phyloP scores from a whole-genome alignment of 1,284 basidiomycete species.

The Sparassis latifolia region DNA sequence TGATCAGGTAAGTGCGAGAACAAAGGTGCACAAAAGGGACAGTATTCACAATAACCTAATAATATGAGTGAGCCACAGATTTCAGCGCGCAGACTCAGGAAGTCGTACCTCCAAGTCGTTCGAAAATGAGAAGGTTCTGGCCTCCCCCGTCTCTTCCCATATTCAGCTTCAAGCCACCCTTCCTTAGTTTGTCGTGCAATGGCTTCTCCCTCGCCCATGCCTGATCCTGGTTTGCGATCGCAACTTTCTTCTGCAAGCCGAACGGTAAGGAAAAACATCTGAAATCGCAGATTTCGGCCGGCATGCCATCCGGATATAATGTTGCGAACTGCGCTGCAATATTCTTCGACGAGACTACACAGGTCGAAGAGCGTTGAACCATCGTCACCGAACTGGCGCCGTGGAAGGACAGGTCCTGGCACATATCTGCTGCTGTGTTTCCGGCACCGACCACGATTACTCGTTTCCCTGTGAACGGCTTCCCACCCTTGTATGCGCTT shows the following conservation, averaged over 20 bases:
- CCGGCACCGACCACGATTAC: conserved; percentile 47
- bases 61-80: not conserved
- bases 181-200: conserved; percentile 47
- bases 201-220: conserved; percentile 31
- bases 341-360: conserved; percentile 21
- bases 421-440: conserved; percentile 41
- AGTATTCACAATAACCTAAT: not conserved
- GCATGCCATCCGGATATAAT: conserved; percentile 35
- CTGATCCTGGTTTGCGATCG: conserved; percentile 10
- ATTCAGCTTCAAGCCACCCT: conserved; percentile 52
- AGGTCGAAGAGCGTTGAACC: conserved; percentile 26
- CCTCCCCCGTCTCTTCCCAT: conserved; percentile 52
- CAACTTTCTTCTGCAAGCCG: conserved; percentile 28
- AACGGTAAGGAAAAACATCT: conserved; percentile 34
- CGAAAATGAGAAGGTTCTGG: conserved; percentile 32
- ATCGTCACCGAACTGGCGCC: conserved; percentile 28
- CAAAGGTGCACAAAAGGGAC: conserved; percentile 3
- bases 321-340: conserved; percentile 17
- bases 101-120: conserved; percentile 29
- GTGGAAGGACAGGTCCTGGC: conserved; percentile 35
- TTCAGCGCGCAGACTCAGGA: not conserved
- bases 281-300: conserved; percentile 40
- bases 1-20: not conserved
- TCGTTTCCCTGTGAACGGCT: conserved; percentile 36
- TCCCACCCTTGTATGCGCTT: conserved; percentile 30